Evolutionary conservation across 2,329 filamentous ascomycete genomes (phyloP).

Genomic region (Aspergillus unguis): DNA sequence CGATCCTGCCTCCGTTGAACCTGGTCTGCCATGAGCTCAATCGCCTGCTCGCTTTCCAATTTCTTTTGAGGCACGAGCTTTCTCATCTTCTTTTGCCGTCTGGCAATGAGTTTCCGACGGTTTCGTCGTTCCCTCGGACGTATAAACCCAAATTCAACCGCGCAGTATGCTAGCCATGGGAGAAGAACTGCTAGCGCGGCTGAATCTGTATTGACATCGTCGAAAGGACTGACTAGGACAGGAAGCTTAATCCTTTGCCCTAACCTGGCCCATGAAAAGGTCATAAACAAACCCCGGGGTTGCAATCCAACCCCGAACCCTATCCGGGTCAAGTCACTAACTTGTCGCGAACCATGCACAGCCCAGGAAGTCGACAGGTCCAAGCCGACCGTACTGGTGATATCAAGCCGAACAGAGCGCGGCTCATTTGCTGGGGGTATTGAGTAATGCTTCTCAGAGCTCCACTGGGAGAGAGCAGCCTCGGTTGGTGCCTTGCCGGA

Average conservation of each 20-base stretch:
- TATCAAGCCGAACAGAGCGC: constrained; percentile 35
- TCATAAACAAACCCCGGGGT: constrained; percentile 35
- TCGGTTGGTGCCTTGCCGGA: constrained; percentile 32
- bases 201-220: constrained; percentile 32
- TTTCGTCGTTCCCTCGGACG: constrained; percentile 38
- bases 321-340: constrained; percentile 39
- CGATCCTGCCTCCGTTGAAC: constrained; percentile 37
- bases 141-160: constrained; percentile 41
- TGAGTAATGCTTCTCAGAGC: constrained; percentile 38
- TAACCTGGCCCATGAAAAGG: constrained; percentile 40
- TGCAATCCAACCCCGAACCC: constrained; percentile 40
- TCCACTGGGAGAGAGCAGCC: constrained; percentile 39
- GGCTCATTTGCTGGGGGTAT: constrained; percentile 26
- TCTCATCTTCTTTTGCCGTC: constrained; percentile 36
- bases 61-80: constrained; percentile 35
- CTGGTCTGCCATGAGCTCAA: constrained; percentile 40
- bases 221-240: constrained; percentile 36
- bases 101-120: constrained; percentile 33
- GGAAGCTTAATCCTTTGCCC: constrained; percentile 41
- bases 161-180: constrained; percentile 40
- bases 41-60: constrained; percentile 38
- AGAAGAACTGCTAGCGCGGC: constrained; percentile 35
- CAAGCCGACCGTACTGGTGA: constrained; percentile 25
- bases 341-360: constrained; percentile 34
- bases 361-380: constrained; percentile 33